Evolutionary conservation across 139 green algal species (phyloP).

Genomic region (Medakamo hakoo): DNA sequence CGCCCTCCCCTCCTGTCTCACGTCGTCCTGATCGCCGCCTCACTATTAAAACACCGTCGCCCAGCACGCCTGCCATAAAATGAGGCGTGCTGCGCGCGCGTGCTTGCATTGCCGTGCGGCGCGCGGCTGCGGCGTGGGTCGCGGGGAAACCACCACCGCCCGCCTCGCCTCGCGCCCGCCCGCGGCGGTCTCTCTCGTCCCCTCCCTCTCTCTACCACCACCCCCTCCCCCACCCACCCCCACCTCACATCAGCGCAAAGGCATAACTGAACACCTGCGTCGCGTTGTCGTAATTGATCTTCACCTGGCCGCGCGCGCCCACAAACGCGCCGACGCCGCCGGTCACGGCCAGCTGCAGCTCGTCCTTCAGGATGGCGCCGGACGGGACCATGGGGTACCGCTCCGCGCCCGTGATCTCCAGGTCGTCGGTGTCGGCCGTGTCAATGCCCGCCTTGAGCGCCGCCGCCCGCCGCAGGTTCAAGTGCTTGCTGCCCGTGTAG

Average conservation of each 20-base stretch:
- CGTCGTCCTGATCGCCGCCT: too few species aligned
- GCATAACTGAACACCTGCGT: neutral
- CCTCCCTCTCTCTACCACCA: too few species aligned
- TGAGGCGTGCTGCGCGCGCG: too few species aligned
- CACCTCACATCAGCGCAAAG: neutral
- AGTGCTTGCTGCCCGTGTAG: neutral
- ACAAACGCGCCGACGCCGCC: neutral
- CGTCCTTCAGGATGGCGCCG: neutral
- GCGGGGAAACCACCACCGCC: too few species aligned
- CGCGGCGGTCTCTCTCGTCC: too few species aligned
- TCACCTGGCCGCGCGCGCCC: neutral
- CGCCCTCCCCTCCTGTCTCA: too few species aligned
- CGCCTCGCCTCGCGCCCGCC: too few species aligned
- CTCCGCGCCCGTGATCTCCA: neutral
- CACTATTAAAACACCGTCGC: too few species aligned
- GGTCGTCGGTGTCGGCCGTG: neutral
- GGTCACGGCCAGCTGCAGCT: neutral
- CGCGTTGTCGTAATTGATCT: neutral
- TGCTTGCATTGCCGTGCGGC: too few species aligned
- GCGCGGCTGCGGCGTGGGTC: too few species aligned
- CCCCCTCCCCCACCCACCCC: too few species aligned
- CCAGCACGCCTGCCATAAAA: too few species aligned
- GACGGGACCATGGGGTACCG: neutral
- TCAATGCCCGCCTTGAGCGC: neutral
- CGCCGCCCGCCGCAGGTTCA: neutral